Evolutionary conservation across 306 rosid species (phyloP), one percentile per base, ranked within the genome.

Genomic region (Vigna trinervia): DNA sequence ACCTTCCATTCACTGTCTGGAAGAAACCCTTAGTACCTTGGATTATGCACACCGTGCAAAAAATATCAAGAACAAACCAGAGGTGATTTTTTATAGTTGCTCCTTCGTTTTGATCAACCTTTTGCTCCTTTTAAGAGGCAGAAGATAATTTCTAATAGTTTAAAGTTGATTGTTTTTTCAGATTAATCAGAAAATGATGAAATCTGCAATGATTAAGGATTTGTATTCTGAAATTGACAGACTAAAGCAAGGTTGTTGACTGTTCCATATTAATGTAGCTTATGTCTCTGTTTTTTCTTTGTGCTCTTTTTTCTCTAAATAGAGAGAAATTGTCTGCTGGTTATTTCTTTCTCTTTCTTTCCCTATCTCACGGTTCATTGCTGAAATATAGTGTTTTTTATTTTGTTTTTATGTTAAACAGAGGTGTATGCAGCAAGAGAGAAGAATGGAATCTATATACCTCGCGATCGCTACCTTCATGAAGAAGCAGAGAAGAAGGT

Each of bases 401-500:
- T 12, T 32, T 32, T 5, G 0, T 34, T 19, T 73, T 74, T 12
- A 43, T 23, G 73, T 70, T 61, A 36, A 9, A 22, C 80, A 96
- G 98, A 96, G 96, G 99, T 96, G 58, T 92, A 87, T 85, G 99
- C 99, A 84, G 97, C 99, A 66, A 86, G 99, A 84, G 99, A 96
- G 86, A 96, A 96, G 89, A 96, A 96, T 53, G 99, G 99, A 80
- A 96, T 96, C 87, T 96, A 96, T 68, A 90, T 96, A 79, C 99
- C 99, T 20, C 99, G 99, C 19, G 99, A 96, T 86, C 98, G 99
- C 69, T 96, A 91, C 82, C 98, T 96, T 84, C 51, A 81, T 11
- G 99, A 96, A 83, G 99, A 96, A 86, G 94, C 96, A 43, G 99
- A 96, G 86, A 96, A 96, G 87, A 96, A 93, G 98, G 99, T 96